A percentile compares a stretch with the other conserved stretches of the same genome.
Conservation (phyloP, 2,329 filamentous ascomycete genomes). For the Fusarium sp. region DNA sequence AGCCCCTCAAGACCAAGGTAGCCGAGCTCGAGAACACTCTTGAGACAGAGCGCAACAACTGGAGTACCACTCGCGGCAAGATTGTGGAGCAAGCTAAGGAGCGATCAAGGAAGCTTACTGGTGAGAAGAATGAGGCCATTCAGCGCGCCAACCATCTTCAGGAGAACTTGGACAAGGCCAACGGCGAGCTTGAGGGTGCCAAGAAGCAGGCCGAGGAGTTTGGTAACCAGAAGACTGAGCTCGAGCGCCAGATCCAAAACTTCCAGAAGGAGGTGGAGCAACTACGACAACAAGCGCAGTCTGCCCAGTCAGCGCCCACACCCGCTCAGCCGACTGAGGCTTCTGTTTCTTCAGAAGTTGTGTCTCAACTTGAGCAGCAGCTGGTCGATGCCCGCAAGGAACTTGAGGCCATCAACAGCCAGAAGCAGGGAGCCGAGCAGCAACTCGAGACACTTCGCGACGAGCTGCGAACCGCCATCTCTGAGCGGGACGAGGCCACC, state of each 20-base stretch:
- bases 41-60: conserved; percentile 66
- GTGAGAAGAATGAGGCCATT: conserved; percentile 65
- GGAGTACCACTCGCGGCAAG: conserved; percentile 64
- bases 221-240: conserved; percentile 48
- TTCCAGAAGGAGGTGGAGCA: conserved; percentile 58
- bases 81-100: conserved; percentile 74
- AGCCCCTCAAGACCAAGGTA: conserved; percentile 66
- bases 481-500: conserved; percentile 73
- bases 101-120: conserved; percentile 64
- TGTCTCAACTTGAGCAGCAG: conserved; percentile 62
- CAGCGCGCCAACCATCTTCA: conserved; percentile 66
- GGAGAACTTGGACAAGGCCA: conserved; percentile 60
- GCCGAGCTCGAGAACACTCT: conserved; percentile 63
- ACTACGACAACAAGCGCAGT: conserved; percentile 51
- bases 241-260: conserved; percentile 58
- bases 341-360: conserved; percentile 59
- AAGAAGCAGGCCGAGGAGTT: conserved; percentile 52
- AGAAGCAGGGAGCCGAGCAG: conserved; percentile 77
- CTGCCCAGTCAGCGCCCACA: conserved; percentile 52
- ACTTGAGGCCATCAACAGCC: conserved; percentile 72
- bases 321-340: conserved; percentile 51
- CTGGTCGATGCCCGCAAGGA: conserved; percentile 66
- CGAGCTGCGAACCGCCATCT: conserved; percentile 72
- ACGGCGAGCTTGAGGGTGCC: conserved; percentile 67
- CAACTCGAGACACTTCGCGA: conserved; percentile 66